Evolutionary conservation across 768 basidiomycete genomes (phyloP), one percentile per base, ranked within the genome.

Genomic region (Candolleomyces eurysporus): DNA sequence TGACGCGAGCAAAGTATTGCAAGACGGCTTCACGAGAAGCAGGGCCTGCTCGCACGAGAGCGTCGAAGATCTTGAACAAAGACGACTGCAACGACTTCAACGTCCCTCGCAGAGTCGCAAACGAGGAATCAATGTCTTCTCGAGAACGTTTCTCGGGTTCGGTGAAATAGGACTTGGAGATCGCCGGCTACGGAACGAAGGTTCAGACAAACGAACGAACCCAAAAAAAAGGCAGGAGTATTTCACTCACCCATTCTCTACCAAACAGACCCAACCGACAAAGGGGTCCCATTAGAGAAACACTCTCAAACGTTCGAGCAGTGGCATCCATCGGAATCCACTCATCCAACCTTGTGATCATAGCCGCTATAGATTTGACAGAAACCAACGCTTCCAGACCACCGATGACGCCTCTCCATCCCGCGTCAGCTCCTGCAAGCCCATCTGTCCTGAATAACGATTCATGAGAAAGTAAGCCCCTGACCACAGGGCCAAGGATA

Each of bases 1-100:
- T 75, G 5, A 88, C 86, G 3, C 84, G 79, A 10, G 91, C 84
- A 66, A 98, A 93, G 72, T 91, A 96, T 59, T 85, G 80, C 46
- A 99, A 73, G 7, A 95, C 90, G 4, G 85, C 88, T 73, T 97
- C 95, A 58, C 93, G 82, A 0, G 91, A 79, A 53, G 86, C 85
- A 0, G 92, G 75, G 0, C 90, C 90, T 3, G 92, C 86, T 46
- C 96, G 86, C 36, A 98, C 88, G n/a, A 98, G 79, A 3, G 88
- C 77, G 70, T 96, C 93, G 74, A 95, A 91, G 51, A 95, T 84
- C 69, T 89, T 87, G 79, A 96, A 98, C 26, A 98, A 78, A 0
- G 91, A 88, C 0, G 71, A 75, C 82, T 96, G 96, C 19, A 98
- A 72, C 61, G 84, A 90, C 70, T 90, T 90, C 55, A 97, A 72